Base-by-base conservation (phyloP, 2,329 filamentous ascomycete genomes). In the Ophiostoma piceae region DNA sequence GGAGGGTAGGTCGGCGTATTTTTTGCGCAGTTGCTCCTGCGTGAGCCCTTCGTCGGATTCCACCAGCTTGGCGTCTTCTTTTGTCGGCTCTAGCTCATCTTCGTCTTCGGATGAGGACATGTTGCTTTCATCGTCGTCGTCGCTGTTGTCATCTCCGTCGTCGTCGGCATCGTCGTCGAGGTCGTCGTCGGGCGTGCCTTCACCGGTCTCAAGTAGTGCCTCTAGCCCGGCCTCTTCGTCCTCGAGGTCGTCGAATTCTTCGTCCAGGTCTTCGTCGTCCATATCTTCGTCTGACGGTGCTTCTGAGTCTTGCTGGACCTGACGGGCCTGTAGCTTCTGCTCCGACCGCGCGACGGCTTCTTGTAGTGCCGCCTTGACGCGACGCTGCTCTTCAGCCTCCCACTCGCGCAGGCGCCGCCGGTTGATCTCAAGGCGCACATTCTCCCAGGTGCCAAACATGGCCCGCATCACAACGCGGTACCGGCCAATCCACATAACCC, bases 271-370 rank as follows among this genome's bases (percentile, higher is more conserved):
- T 43, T 39, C 22, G 14, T 68, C 67, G 16, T 82, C 80, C 1
- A 80, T 82, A 1, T 83, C 82, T 14, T 83, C 82, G 26, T 81
- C 80, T 1, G 79, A 80, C 0, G 79, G 73, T 3, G 77, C 76
- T 32, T 88, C 87, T 0, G 85, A 87, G 71, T 86, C 87, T 5
- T 83, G 74, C 22, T 82, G 83, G 1, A 81, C 79, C 69, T 81
- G 83, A n/a, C 87, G 83, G 19, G 88, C 87, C 73, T 90, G 86
- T 0, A 91, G 80, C 75, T 90, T 88, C 74, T 87, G 85, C 72
- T 90, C 90, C 0, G 89, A 91, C 70, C 89, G 83, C 72, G 89
- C 90, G 75, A 91, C 89, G 74, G 88, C 91, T 80, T 90, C 88
- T 75, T 90, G 92, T 75, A 91, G 84, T 67, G 88, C 92, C 76